Base-by-base conservation (phyloP, 1,284 basidiomycete species). In the Malassezia japonica region DNA sequence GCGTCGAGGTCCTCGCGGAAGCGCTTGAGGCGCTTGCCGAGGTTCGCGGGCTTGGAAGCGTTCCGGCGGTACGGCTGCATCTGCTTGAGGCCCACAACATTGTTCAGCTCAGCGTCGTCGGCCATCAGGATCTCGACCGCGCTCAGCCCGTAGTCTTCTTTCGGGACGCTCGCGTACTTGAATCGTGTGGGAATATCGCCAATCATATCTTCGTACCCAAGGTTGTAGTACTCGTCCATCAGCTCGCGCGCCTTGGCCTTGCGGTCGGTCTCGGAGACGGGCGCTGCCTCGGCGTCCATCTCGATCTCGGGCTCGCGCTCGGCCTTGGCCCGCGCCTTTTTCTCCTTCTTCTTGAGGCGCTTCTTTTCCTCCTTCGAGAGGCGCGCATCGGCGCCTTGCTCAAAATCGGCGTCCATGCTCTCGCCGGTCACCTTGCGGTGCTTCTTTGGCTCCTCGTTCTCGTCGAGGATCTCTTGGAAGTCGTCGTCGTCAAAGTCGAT, bases 171-270 rank as follows among this genome's bases (percentile, higher is more conserved):
- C 6, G 82, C 79, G 72, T 99, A 99, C 71, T 87, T 85, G 81
- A 98, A 99, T 12, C 89, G 84, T 0, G 92, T 96, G 1, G 88
- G 84, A 61, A 89, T 76, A 70, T 84, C 88, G 6, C 85, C 91
- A 54, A 90, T 88, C 78, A 94, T 81, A 71, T 95, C 91, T 74
- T 96, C 95, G 77, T 95, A 94, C 61, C 95, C 90, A 16, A 96
- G 78, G 25, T 78, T 81, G 72, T 89, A 85, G 46, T 96, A 79
- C 69, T 90, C 86, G 56, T 91, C 86, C 82, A 95, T 85, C 62
- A 91, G 87, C 64, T 86, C 78, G 49, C 89, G 83, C 46, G 91
- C 75, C 61, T 83, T 48, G 15, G 61, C 50, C 45, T 66, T 64
- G 25, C 65, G 60, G 47, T 71, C 71, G 4, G 56, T 47, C 6